phyloP scores from a whole-genome alignment of 176 grass and related monocot species.

The Panicum miliaceum region DNA sequence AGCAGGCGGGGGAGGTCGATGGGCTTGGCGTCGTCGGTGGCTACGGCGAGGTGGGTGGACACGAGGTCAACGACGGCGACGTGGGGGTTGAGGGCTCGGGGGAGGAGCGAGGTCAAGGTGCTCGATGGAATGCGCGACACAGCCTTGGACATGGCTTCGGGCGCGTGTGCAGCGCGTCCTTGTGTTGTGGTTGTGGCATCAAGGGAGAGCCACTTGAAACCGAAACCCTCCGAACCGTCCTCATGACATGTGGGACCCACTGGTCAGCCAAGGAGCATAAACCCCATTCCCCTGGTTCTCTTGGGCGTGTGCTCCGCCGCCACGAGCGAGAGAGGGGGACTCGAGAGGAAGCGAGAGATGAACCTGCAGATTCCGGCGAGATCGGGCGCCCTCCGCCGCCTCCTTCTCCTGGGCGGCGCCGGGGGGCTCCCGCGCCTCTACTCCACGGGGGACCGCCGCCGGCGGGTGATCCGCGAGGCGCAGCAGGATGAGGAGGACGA shows the following conservation, averaged over 20 bases:
- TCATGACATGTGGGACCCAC: neutral
- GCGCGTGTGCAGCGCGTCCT: neutral
- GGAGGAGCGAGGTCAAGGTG: conserved; percentile 74
- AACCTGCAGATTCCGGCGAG: conserved; percentile 50
- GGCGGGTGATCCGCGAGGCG: conserved; percentile 52
- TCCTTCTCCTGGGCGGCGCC: conserved; percentile 7
- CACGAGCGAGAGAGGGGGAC: neutral
- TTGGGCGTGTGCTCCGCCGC: conserved; percentile 24
- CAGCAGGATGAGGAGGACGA: conserved; percentile 63
- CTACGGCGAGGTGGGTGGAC: conserved; percentile 53
- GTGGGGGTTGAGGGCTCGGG: conserved; percentile 70
- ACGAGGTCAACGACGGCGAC: conserved; percentile 70
- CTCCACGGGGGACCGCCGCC: conserved; percentile 48
- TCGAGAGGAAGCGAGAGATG: conserved; percentile 29
- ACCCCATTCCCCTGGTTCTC: neutral
- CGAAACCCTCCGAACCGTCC: neutral
- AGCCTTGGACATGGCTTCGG: neutral
- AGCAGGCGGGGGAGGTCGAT: conserved; percentile 53
- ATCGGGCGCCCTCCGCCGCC: conserved; percentile 26
- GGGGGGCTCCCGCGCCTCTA: neutral
- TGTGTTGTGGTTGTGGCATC: too few relatives aligned
- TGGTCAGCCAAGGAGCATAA: neutral
- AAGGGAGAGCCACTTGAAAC: neutral
- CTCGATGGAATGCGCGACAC: conserved; percentile 56
- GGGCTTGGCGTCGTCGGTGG: neutral